Base-by-base conservation (phyloP, 306 rosid genomes). In the Quillaja saponaria region DNA sequence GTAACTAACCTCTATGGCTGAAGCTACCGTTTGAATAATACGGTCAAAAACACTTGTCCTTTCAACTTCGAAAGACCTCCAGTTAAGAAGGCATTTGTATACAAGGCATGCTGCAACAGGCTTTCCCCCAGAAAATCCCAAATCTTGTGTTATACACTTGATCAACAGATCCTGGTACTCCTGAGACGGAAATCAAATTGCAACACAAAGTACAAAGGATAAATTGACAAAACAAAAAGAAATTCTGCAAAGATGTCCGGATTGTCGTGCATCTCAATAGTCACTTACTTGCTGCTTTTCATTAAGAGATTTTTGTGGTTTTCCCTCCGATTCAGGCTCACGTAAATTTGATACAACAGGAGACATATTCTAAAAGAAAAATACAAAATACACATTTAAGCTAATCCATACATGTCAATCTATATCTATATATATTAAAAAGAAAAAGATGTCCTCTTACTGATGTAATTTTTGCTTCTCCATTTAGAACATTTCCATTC, bases 1-100 rank as follows among this genome's bases (percentile, higher is more conserved):
- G 16, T 12, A 13, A 42, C 72, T 73, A 60, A 94, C 99, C 90
- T 94, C 99, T 19, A 94, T 83, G 46, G 99, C 88, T 15, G 99
- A 80, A 78, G 99, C 96, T 78, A 94, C 82, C 21, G 91, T 83
- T 83, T 94, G 99, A 86, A 90, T 94, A 42, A 94, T 75, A 39
- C 99, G 90, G 62, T 94, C 99, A 49, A 94, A 94, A 65, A 94
- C 91, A 63, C 76, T 86, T 15, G 99, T 94, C 65, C 99, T 81
- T 79, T 94, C 99, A 55, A 94, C 99, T 90, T 94, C 99, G 73
- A 90, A 94, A 51, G 99, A 94, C 71, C 99, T 81, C 99, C 99
- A 94, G 66, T 94, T 97, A 73, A 89, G 96, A 80, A 94, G 99
- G 71, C 99, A 90, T 86, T 90, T 94, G 72, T 90, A 94, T 77